Conservation (phyloP, 192 early-diverging fungal species). For the Radiomyces spectabilis region DNA sequence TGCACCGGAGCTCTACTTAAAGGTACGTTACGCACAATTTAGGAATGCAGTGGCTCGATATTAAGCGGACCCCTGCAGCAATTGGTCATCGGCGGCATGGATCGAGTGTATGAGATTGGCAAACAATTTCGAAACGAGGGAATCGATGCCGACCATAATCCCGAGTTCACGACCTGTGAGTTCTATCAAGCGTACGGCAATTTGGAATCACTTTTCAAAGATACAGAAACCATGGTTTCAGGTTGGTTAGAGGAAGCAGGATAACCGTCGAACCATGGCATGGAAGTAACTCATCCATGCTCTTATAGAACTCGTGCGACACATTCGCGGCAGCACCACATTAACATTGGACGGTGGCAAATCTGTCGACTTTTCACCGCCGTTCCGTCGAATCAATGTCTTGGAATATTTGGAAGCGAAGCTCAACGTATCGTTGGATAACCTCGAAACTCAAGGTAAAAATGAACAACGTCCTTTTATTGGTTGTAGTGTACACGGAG, state of each 20-base stretch:
- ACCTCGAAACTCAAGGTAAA: slow-evolving; percentile 26
- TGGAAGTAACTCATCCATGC: too few relatives aligned
- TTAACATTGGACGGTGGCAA: slow-evolving; percentile 12
- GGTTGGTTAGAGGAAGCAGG: slow-evolving; percentile 3
- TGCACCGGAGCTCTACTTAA: slow-evolving; percentile 81
- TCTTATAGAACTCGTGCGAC: slow-evolving; percentile 31
- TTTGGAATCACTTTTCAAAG: slow-evolving; percentile 56
- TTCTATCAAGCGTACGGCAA: slow-evolving; percentile 78
- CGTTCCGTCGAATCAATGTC: slow-evolving; percentile 54
- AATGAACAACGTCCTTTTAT: too few relatives aligned
- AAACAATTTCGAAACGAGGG: slow-evolving; percentile 91
- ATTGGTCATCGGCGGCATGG: slow-evolving; percentile 79
- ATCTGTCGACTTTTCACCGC: slow-evolving; percentile 39
- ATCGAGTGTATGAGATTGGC: slow-evolving; percentile 83
- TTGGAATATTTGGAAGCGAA: slow-evolving; percentile 35
- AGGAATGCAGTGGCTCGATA: neutral
- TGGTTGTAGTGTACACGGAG: neutral
- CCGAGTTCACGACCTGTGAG: slow-evolving; percentile 88
- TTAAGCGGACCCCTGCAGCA: slow-evolving; percentile 31
- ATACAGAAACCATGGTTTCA: slow-evolving; percentile 63
- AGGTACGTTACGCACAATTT: slow-evolving; percentile 41
- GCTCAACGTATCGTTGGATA: slow-evolving; percentile 31
- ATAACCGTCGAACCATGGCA: too few relatives aligned
- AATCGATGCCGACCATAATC: slow-evolving; percentile 82
- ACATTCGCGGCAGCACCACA: slow-evolving; percentile 13